Conservation (phyloP, 2,329 filamentous ascomycete species). For the Ophiostoma pallidulum region DNA sequence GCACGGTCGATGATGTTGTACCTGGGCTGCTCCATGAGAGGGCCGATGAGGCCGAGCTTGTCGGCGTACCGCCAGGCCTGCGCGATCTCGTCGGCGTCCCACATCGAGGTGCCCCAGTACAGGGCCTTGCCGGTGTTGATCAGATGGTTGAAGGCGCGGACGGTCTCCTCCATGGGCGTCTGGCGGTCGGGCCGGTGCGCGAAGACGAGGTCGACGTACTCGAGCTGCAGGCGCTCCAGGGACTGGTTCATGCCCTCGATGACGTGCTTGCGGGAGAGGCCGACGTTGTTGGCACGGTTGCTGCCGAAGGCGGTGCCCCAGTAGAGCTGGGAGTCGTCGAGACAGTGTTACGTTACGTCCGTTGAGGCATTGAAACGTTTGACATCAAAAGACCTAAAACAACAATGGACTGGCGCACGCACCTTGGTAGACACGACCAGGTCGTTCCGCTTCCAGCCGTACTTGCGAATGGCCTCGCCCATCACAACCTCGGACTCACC, state of each 20-base stretch:
- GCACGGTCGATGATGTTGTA: constrained; percentile 54
- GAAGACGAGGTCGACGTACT: constrained; percentile 58
- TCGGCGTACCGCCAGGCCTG: constrained; percentile 52
- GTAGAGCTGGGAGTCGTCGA: constrained; percentile 40
- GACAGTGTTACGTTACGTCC: too few relatives aligned
- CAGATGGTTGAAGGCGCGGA: constrained; percentile 40
- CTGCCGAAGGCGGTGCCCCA: constrained; percentile 54
- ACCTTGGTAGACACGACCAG: constrained; percentile 50
- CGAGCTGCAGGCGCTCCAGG: constrained; percentile 48
- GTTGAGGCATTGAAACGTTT: too few relatives aligned
- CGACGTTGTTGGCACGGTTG: constrained; percentile 42
- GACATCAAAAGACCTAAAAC: too few relatives aligned
- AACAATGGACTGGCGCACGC: constrained; percentile 13
- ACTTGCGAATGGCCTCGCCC: constrained; percentile 52
- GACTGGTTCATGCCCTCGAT: constrained; percentile 49
- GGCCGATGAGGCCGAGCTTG: constrained; percentile 50
- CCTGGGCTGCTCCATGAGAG: constrained; percentile 57
- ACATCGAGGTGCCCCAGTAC: constrained; percentile 66
- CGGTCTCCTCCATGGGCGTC: constrained; percentile 54
- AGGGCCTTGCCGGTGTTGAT: constrained; percentile 58
- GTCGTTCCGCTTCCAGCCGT: constrained; percentile 52
- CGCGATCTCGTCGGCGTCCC: constrained; percentile 58
- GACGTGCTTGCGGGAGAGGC: constrained; percentile 41
- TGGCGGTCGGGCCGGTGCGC: constrained; percentile 50
- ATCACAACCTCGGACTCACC: constrained; percentile 57